Evolutionary conservation across 768 basidiomycete genomes (phyloP), one percentile per base, ranked within the genome.

Genomic region (Hortiboletus campestris): DNA sequence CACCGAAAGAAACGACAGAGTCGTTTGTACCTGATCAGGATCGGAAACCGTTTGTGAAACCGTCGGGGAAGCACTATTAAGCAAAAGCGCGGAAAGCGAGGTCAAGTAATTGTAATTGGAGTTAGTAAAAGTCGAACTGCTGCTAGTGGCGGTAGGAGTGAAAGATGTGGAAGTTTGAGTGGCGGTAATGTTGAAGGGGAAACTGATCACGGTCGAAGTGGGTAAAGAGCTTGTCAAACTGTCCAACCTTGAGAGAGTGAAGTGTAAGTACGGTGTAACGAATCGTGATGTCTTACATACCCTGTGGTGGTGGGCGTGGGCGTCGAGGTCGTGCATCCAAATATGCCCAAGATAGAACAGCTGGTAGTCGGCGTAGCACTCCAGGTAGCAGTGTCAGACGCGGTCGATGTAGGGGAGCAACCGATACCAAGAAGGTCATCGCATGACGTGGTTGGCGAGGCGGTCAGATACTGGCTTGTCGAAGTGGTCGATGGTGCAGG

Each of bases 21-120:
- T 72, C 2, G 78, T 69, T 5, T 53, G 5, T 2, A 66, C 41
- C 6, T 71, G 71, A 51, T 82, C 81, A 19, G 80, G 77, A 59
- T 78, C 56, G 17, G 72, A 71, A 10, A 49, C 12, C 25, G 76
- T 69, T 8, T 42, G 28, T 8, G 69, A 51, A 8, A 63, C 22
- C 12, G 70, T 60, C 6, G 70, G 39, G 9, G 60, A 14, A 7
- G 61, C 40, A 35, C 64, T 51, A 46, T 67, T 61, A 28, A 70
- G 42, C 42, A 79, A 61, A 29, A 78, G 72, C 5, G 74, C 65
- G 13, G 69, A 56, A 42, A 67, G 34, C 4, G 77, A 66, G 40
- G 68, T 63, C 73, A 57, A 64, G 70, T 62, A 77, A 66, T 53
- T 67, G 59, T 50, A 76, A 61, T 57, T 71, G 35, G 58, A 71